These are phyloP conservation scores for Eremomyces bilateralis DNA, from an alignment of 495 filamentous ascomycete genomes.

Conservation along the genomic window DNA sequence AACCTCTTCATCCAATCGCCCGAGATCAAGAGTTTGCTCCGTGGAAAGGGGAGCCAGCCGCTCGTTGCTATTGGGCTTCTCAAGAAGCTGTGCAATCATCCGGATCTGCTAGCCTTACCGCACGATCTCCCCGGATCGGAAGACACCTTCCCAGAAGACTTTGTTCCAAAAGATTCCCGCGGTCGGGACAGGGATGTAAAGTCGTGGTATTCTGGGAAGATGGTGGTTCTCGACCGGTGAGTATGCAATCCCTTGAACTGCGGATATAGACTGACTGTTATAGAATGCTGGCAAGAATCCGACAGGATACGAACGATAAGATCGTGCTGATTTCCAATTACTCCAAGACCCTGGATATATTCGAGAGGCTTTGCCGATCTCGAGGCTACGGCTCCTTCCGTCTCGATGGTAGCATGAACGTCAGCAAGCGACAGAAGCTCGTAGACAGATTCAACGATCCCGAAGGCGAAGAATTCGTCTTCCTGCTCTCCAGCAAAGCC, in stretches of 20 bases:
- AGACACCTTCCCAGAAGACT: slow-evolving; percentile 65
- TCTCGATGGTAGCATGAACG: slow-evolving; percentile 92
- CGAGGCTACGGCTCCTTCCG: slow-evolving; percentile 70
- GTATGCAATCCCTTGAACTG: not conserved
- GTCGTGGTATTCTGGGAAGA: slow-evolving; percentile 93
- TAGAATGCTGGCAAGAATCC: slow-evolving; percentile 83
- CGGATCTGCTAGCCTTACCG: slow-evolving; percentile 70
- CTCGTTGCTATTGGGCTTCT: slow-evolving; percentile 89
- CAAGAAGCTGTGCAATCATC: slow-evolving; percentile 98
- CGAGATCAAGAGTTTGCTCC: slow-evolving; percentile 75
- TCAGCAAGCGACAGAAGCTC: slow-evolving; percentile 88
- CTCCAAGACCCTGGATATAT: slow-evolving; percentile 88
- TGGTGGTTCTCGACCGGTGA: slow-evolving; percentile 79
- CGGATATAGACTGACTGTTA: not conserved
- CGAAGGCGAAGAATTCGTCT: slow-evolving; percentile 75
- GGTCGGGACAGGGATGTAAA: slow-evolving; percentile 85
- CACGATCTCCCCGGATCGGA: slow-evolving; percentile 79
- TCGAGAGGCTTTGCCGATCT: slow-evolving; percentile 71
- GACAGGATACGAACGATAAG: slow-evolving; percentile 93
- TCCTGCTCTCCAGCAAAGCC: slow-evolving; percentile 87
- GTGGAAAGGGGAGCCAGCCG: slow-evolving; percentile 89
- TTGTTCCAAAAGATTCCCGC: slow-evolving; percentile 62
- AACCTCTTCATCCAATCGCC: slow-evolving; percentile 93
- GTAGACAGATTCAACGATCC: slow-evolving; percentile 98
- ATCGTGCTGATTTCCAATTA: slow-evolving; percentile 98